Base-by-base conservation (phyloP, 768 basidiomycete genomes). In the Russula virescens region DNA sequence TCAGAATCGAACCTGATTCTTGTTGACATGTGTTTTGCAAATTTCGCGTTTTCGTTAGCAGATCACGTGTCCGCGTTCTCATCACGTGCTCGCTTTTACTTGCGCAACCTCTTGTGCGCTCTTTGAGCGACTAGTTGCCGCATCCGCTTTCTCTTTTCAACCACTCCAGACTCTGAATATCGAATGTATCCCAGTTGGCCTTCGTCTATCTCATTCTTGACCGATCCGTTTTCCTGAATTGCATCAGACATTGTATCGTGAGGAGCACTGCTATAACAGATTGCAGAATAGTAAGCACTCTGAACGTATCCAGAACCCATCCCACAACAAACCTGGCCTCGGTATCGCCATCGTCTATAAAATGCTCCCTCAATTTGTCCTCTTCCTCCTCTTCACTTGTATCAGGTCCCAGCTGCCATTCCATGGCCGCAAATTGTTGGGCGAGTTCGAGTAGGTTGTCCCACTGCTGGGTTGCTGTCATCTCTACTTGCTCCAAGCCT, bases 341-440 rank as follows among this genome's bases (percentile, higher is more conserved):
- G 26, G 18, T 40, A 21, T 65, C 63, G 14, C 66, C 69, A 31
- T 73, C 71, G 26, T 74, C 70, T 25, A 73, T 73, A 59, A 79
- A 77, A n/a, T 57, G 61, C 14, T 68, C 62, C 28, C 48, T 42
- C 42, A 55, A 23, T 14, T 70, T 67, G 58, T 78, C 76, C 58
- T 78, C 77, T 10, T 63, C 74, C 61, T 78, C 79, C 63, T 79
- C 80, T 49, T 80, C 79, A 47, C 72, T 75, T 6, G 77, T 76
- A n/a, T 71, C 75, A 60, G 64, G 66, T 46, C 73, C 76, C 34
- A 75, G 69, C 51, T 72, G 68, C 2, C 64, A 65, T 63, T 81
- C 79, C 35, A 76, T 71, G 57, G 69, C 69, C 23, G 73, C 74
- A 75, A 76, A 80, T 11, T 70, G 69, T 47, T 72, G 70, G 2